Percentiles rank a stretch among this genome's conserved stretches.
These are phyloP conservation scores for Saccharomycopsis amapae DNA, from an alignment of 805 yeast genomes.

Conservation along the genomic window DNA sequence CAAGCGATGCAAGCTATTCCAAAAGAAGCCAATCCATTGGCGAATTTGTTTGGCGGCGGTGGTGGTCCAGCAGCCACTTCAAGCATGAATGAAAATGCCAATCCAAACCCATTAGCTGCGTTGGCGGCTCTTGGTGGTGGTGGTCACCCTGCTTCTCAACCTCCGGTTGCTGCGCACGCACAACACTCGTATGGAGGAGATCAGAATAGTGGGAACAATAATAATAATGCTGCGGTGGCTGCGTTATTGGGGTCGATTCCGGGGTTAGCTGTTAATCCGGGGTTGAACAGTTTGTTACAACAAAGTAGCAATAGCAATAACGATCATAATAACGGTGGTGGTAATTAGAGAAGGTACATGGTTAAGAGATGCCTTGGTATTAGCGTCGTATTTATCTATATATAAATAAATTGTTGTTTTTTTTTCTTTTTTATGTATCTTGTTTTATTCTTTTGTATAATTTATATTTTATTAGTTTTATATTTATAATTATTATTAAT, in stretches of 20 bases:
- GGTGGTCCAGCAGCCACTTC: slow-evolving; percentile 1
- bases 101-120: background rate
- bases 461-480: background rate
- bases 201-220: background rate
- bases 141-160: background rate
- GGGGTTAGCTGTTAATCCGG: slow-evolving; percentile 13
- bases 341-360: too few relatives aligned
- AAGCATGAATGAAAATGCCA: slow-evolving; percentile 1
- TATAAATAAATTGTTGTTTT: too few relatives aligned
- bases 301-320: slow-evolving; percentile 4
- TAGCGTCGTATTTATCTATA: background rate
- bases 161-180: slow-evolving; percentile 1
- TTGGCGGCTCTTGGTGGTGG: slow-evolving; percentile 2
- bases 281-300: slow-evolving; percentile 14
- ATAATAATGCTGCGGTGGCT: slow-evolving; percentile 19
- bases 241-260: slow-evolving; percentile 20
- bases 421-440: background rate
- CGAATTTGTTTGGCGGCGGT: slow-evolving; percentile 34
- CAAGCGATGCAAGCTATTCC: slow-evolving; percentile 30
- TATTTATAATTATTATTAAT: too few relatives aligned
- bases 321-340: background rate
- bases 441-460: too few relatives aligned
- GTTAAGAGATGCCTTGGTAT: background rate
- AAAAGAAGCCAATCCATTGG: slow-evolving; percentile 41
- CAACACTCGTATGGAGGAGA: background rate